Base-by-base conservation (phyloP, 129 eudicot species). In the Saposhnikovia divaricata region DNA sequence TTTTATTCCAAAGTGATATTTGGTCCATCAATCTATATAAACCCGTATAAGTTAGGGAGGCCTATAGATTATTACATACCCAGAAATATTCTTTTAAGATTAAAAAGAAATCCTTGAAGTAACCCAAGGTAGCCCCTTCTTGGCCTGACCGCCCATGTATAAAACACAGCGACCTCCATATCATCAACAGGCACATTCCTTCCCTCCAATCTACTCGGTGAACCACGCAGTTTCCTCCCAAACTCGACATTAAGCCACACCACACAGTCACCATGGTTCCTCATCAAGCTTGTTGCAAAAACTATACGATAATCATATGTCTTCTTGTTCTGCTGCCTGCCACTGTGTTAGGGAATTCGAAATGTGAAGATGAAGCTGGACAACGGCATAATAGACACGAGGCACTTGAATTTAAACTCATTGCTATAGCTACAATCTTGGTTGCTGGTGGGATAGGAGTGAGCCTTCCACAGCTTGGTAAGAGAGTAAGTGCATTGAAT, bases 371-470 rank as follows among this genome's bases (percentile, higher is more conserved):
- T 21, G 65, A 43, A 31, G 9, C 61, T 0, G 40, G 48, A 21
- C 43, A 71, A 57, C 50, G 50, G 25, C 38, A 79, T 66, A 55
- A 27, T 79, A 80, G 40, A 43, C 51, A 59, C 61, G 74, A 78
- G 46, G 51, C 91, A 39, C 88, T 89, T 34, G 85, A 76, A 57
- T 87, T 75, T 80, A 91, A 91, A 82, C 71, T 89, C 53, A 82
- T 40, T 0, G 90, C 94, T 15, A 81, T 91, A 25, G 87, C 89
- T 12, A 74, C 97, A 11, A 83, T 91, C 57, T 84, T 91, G 13
- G 78, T 87, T 11, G 88, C 97, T 9, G 92, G 97, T 5, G 93
- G 79, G 44, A 57, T 88, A 12, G 97, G 97, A 12, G 92, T 91
- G 18, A 79, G 83, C 85, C 85, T 91, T 71, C 97, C 97, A 6